phyloP scores from a whole-genome alignment of 2,329 filamentous ascomycete genomes.

The Fusarium miscanthi region DNA sequence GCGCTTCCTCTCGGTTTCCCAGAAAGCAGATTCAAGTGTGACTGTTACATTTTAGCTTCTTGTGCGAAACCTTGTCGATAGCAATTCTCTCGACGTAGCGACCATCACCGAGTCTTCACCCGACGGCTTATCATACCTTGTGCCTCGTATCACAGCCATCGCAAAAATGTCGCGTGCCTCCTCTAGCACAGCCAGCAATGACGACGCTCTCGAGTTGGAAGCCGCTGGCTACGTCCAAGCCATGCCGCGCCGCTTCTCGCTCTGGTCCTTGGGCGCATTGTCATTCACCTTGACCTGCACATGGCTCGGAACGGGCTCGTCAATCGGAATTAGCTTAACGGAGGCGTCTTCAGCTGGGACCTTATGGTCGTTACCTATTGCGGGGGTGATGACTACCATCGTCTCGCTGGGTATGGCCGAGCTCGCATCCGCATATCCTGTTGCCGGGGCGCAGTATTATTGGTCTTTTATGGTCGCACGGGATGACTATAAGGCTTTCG shows the following conservation, averaged over 20 bases:
- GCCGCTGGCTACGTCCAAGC: slow-evolving; percentile 45
- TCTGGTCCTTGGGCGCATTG: slow-evolving; percentile 42
- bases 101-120: accelerated
- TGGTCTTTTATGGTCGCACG: slow-evolving; percentile 42
- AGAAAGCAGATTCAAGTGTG: background rate
- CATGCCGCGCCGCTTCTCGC: slow-evolving; percentile 49
- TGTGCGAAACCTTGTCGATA: background rate
- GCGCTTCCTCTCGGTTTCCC: accelerated
- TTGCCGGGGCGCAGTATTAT: slow-evolving; percentile 45
- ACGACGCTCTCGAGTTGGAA: slow-evolving; percentile 47
- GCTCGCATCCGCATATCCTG: slow-evolving; percentile 43
- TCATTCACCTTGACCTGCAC: slow-evolving; percentile 49
- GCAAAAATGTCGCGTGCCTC: slow-evolving; percentile 1
- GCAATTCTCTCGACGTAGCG: accelerated
- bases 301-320: slow-evolving; percentile 47
- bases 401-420: slow-evolving; percentile 45
- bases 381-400: slow-evolving; percentile 44
- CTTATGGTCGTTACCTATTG: slow-evolving; percentile 44
- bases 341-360: slow-evolving; percentile 44
- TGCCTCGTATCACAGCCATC: background rate
- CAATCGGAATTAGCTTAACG: slow-evolving; percentile 44
- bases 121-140: no score
- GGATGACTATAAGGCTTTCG: slow-evolving; percentile 41
- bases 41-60: accelerated
- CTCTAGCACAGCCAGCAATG: background rate